Percentiles rank a stretch among this genome's conserved stretches.
These are phyloP conservation scores for Wickerhamomyces alni DNA, from an alignment of 805 yeast species.

Conservation along the genomic window DNA sequence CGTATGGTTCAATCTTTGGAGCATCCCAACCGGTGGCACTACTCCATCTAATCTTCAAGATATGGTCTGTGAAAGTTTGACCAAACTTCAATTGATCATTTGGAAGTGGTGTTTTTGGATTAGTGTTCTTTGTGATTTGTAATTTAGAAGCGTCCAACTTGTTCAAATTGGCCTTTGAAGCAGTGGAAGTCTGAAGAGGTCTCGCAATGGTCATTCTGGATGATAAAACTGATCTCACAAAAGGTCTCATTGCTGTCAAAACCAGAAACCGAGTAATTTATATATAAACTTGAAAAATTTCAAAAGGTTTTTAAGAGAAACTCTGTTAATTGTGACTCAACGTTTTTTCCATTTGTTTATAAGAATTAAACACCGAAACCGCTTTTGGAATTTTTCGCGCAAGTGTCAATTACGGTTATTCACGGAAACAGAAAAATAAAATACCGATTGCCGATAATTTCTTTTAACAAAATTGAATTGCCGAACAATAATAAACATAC, in stretches of 20 bases:
- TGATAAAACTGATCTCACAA: conserved; percentile 1
- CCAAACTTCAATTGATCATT: conserved; percentile 67
- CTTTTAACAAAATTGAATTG: too few relatives aligned
- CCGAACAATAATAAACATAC: too few relatives aligned
- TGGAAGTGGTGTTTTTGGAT: conserved; percentile 51
- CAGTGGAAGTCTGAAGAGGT: conserved; percentile 11
- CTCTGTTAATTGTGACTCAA: background rate
- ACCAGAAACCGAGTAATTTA: background rate
- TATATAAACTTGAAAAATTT: background rate
- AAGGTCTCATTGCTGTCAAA: conserved; percentile 1
- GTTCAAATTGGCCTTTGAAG: too few relatives aligned
- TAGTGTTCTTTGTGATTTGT: conserved; percentile 36
- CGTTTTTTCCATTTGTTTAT: too few relatives aligned
- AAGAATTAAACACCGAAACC: too few relatives aligned
- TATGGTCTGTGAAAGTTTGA: conserved; percentile 76
- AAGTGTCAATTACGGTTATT: too few relatives aligned
- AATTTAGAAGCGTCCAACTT: conserved; percentile 54
- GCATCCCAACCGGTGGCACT: conserved; percentile 72
- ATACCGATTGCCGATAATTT: too few relatives aligned
- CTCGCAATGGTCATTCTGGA: conserved; percentile 4
- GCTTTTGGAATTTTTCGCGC: too few relatives aligned
- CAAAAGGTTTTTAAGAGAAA: too few relatives aligned
- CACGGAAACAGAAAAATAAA: too few relatives aligned
- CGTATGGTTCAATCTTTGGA: conserved; percentile 88
- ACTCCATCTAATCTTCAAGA: conserved; percentile 84